Percentiles rank a stretch among this genome's conserved stretches.
These are phyloP conservation scores for Ophiosphaerella herpotricha DNA, from an alignment of 2,329 filamentous ascomycete genomes.

Conservation along the genomic window DNA sequence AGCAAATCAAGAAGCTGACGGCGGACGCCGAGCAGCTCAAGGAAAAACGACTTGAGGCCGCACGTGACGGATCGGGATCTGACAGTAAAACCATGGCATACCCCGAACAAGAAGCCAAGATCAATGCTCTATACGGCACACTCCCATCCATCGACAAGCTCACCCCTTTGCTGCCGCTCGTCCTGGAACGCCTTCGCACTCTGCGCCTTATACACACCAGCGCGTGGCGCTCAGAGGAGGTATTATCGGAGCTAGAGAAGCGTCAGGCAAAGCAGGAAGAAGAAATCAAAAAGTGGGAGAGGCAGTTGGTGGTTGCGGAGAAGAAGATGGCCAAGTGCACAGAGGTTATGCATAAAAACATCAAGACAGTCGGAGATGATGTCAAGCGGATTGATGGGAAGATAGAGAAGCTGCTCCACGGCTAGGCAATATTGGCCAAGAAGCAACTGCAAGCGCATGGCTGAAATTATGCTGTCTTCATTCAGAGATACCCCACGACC, in stretches of 20 bases:
- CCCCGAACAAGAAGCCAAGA: conserved; percentile 78
- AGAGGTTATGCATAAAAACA: conserved; percentile 74
- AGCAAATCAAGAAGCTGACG: conserved; percentile 70
- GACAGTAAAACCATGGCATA: conserved; percentile 45
- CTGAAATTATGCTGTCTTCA: no score
- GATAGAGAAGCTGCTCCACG: conserved; percentile 55
- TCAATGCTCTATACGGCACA: conserved; percentile 88
- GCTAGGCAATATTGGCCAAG: background rate
- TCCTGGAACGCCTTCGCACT: conserved; percentile 84
- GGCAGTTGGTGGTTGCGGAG: conserved; percentile 80
- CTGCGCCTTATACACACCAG: conserved; percentile 84
- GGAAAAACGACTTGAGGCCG: conserved; percentile 50
- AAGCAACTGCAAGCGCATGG: no score
- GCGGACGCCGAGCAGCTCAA: conserved; percentile 74
- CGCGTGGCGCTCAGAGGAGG: conserved; percentile 79
- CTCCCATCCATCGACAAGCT: conserved; percentile 87
- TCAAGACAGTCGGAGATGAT: conserved; percentile 85
- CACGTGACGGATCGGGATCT: conserved; percentile 11
- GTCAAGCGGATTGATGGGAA: conserved; percentile 83
- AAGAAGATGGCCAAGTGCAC: conserved; percentile 72
- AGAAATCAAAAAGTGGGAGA: conserved; percentile 85
- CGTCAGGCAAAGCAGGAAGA: conserved; percentile 79
- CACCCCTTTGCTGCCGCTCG: conserved; percentile 79
- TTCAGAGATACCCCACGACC: no score
- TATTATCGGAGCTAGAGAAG: conserved; percentile 75